Percentiles rank a stretch among this genome's conserved stretches.
phyloP scores from a whole-genome alignment of 352 stramenopile genomes.

The Phytophthora aleatoria region DNA sequence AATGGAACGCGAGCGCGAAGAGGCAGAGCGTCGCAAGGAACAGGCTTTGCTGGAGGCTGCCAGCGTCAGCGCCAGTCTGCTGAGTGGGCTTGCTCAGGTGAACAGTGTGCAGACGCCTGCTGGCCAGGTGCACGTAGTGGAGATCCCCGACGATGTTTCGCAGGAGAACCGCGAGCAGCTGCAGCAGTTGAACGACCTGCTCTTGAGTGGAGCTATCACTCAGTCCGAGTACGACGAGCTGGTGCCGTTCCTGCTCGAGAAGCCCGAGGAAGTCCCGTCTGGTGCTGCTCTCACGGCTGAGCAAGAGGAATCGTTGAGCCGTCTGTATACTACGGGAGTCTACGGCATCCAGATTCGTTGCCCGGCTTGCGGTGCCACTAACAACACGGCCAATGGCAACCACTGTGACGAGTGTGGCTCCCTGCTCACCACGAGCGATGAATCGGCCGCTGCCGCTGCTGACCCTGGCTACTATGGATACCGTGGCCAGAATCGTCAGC shows the following conservation, averaged over 20 bases:
- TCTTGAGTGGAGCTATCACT: constrained; percentile 82
- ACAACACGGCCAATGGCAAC: constrained; percentile 90
- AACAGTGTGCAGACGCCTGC: constrained; percentile 70
- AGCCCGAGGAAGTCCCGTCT: constrained; percentile 55
- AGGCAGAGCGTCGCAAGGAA: constrained; percentile 71
- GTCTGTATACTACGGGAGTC: constrained; percentile 73
- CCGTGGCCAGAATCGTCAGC: constrained; percentile 51
- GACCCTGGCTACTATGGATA: constrained; percentile 57
- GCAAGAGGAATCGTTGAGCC: constrained; percentile 83
- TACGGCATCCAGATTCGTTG: constrained; percentile 90
- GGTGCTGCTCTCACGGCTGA: constrained; percentile 76
- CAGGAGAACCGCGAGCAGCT: constrained; percentile 89
- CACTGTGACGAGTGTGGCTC: constrained; percentile 88
- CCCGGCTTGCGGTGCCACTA: constrained; percentile 80
- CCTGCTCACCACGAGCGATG: constrained; percentile 79
- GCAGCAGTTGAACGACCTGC: constrained; percentile 83
- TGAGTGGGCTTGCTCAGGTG: constrained; percentile 80
- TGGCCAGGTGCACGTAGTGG: constrained; percentile 80
- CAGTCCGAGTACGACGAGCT: constrained; percentile 88
- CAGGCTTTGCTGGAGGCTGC: constrained; percentile 68
- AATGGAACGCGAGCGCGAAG: constrained; percentile 52
- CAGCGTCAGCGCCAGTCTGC: constrained; percentile 74
- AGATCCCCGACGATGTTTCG: constrained; percentile 82
- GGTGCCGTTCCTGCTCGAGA: constrained; percentile 86
- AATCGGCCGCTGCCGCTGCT: constrained; percentile 50